Evolutionary conservation across 129 eudicot species (phyloP).

Genomic region (Saposhnikovia divaricata): DNA sequence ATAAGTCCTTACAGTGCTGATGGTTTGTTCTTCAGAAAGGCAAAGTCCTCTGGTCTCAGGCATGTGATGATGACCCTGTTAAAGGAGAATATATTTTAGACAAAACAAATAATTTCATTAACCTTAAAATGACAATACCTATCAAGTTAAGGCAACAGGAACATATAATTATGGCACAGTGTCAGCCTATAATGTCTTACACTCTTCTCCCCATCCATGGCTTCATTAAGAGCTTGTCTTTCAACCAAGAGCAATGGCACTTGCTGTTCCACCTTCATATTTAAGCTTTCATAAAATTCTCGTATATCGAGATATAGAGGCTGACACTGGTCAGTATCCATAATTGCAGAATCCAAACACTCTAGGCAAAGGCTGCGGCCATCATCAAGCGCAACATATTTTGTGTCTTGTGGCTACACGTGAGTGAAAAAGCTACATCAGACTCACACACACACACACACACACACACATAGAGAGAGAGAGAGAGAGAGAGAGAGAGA

Average conservation of each 20-base stretch:
- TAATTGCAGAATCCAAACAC: slow-evolving; percentile 73
- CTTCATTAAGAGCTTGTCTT: slow-evolving; percentile 81
- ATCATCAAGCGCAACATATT: slow-evolving; percentile 62
- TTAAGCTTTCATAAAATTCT: slow-evolving; percentile 51
- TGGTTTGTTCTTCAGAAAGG: slow-evolving; percentile 74
- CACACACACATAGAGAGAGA: too few relatives aligned
- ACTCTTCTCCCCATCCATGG: slow-evolving; percentile 64
- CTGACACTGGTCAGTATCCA: slow-evolving; percentile 71
- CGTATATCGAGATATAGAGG: slow-evolving; percentile 72
- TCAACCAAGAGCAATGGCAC: slow-evolving; percentile 86
- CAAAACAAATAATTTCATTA: background rate
- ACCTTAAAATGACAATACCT: slow-evolving; percentile 1
- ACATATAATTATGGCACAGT: background rate
- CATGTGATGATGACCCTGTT: slow-evolving; percentile 78
- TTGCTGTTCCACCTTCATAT: slow-evolving; percentile 72
- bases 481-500: background rate
- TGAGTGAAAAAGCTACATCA: slow-evolving; percentile 11
- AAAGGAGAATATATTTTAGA: slow-evolving; percentile 6
- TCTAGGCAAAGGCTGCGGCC: slow-evolving; percentile 77
- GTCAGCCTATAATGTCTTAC: slow-evolving; percentile 32
- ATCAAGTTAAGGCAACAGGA: background rate
- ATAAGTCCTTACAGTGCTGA: slow-evolving; percentile 51
- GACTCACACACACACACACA: background rate
- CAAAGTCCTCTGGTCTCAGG: slow-evolving; percentile 89
- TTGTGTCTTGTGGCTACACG: slow-evolving; percentile 51